Evolutionary conservation across 1,139 yeast species (phyloP), one percentile per base, ranked within the genome.

Genomic region (Magnusiomyces fungicola): DNA sequence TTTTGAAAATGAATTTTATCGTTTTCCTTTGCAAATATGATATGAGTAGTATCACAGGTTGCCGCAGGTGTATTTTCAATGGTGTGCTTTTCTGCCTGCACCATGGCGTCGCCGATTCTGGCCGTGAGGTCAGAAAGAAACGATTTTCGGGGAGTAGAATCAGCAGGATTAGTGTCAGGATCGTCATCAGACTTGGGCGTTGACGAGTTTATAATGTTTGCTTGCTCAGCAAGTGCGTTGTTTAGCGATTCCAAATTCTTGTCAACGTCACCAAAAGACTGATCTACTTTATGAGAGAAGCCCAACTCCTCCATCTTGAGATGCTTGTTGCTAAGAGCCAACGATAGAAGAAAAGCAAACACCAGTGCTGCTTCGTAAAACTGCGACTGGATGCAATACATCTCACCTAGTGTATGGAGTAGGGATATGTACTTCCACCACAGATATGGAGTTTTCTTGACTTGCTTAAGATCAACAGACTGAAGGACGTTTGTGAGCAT

Each of bases 351-450:
- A 22, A 52, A 30, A 19, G 56, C 44, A 39, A 54, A 56, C 3
- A 56, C 52, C 25, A 50, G 43, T 1, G 58, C 55, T 3, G 59
- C 57, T 12, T 54, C 53, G 22, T 43, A 50, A 30, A 49, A 55
- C 45, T 48, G 50, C 7, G 50, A 52, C 21, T 50, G 34, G n/a
- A 40, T 30, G 9, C 46, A 48, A 45, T 48, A 48, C 2, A 45
- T 42, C 46, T 62, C 62, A 2, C 68, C 68, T 45, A 63, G 50
- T 3, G 65, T 54, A 48, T 63, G 65, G 33, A 56, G 56, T 6
- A 64, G 55, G 7, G 61, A 56, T 19, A 64, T 50, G 38, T 57
- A 59, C 33, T 58, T 53, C 16, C 61, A 51, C 61, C 65, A 60
- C 23, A 61, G 55, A 4, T 52, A 43, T 5, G 58, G 47, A 30